Conservation (phyloP, 148 eudicot genomes). For the Limonium bicolor region DNA sequence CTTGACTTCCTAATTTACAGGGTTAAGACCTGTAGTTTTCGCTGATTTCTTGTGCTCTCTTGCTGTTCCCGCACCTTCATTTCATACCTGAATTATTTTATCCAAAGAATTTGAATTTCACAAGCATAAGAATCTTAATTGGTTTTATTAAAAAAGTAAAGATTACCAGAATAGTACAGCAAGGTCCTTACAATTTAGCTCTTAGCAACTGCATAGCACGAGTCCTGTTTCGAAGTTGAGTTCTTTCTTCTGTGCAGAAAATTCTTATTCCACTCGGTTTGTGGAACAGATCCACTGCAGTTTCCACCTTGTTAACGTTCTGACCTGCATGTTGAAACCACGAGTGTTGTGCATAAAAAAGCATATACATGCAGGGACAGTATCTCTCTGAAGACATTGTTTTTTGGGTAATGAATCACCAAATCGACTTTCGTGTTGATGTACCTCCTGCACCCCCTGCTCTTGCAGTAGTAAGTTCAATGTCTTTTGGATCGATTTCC, state of each 20-base stretch:
- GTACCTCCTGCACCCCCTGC: slow-evolving; percentile 99
- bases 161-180: no score
- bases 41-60: slow-evolving; percentile 54
- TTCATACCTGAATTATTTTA: slow-evolving; percentile 87
- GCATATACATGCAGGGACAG: no score
- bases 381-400: no score
- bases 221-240: slow-evolving; percentile 68
- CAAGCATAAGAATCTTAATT: no score
- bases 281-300: slow-evolving; percentile 90
- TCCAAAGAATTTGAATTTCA: no score
- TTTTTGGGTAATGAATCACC: no score
- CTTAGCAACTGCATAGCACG: slow-evolving; percentile 91
- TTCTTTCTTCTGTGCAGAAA: slow-evolving; percentile 96
- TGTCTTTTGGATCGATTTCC: slow-evolving; percentile 93
- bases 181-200: slow-evolving; percentile 70
- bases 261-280: slow-evolving; percentile 98
- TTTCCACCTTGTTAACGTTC: slow-evolving; percentile 99
- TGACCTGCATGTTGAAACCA: slow-evolving; percentile 51
- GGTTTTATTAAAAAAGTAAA: no score
- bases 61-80: slow-evolving; percentile 93
- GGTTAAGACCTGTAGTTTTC: slow-evolving; percentile 66
- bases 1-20: not conserved
- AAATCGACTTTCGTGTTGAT: no score
- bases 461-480: slow-evolving; percentile 93
- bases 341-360: no score